Percentiles rank a stretch among this genome's conserved stretches.
These are phyloP conservation scores for Lasiosphaeria miniovina DNA, from an alignment of 495 filamentous ascomycete genomes.

Conservation along the genomic window DNA sequence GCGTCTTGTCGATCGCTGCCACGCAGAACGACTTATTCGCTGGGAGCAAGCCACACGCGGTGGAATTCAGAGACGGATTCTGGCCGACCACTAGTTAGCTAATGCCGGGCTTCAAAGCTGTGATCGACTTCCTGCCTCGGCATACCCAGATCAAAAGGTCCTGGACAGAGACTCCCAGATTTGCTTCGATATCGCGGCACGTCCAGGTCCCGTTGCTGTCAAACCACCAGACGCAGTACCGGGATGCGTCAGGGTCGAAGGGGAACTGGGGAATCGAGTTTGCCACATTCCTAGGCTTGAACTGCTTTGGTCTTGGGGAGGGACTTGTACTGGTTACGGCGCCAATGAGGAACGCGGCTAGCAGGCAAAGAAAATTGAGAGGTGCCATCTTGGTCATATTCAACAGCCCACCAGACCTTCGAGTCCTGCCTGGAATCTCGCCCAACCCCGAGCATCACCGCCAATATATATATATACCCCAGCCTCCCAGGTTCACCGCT, in stretches of 20 bases:
- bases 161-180: slow-evolving; percentile 1
- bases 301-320: too few relatives aligned
- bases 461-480: too few relatives aligned
- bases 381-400: too few relatives aligned
- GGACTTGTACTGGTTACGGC: too few relatives aligned
- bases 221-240: slow-evolving; percentile 17
- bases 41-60: slow-evolving; percentile 9
- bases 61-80: slow-evolving; percentile 7
- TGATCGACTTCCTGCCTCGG: neutral
- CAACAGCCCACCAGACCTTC: too few relatives aligned
- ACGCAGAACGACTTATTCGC: slow-evolving; percentile 14
- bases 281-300: neutral
- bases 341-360: too few relatives aligned
- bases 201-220: slow-evolving; percentile 18
- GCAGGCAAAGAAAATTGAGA: too few relatives aligned
- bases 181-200: slow-evolving; percentile 1
- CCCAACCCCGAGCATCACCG: too few relatives aligned
- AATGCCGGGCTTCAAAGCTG: too few relatives aligned
- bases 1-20: neutral
- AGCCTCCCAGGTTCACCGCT: too few relatives aligned
- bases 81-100: neutral
- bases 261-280: slow-evolving; percentile 19
- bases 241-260: slow-evolving; percentile 13
- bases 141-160: slow-evolving; percentile 14
- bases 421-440: too few relatives aligned